phyloP scores from a whole-genome alignment of 1,139 yeast species.

The Saccharomycopsis hybrid region DNA sequence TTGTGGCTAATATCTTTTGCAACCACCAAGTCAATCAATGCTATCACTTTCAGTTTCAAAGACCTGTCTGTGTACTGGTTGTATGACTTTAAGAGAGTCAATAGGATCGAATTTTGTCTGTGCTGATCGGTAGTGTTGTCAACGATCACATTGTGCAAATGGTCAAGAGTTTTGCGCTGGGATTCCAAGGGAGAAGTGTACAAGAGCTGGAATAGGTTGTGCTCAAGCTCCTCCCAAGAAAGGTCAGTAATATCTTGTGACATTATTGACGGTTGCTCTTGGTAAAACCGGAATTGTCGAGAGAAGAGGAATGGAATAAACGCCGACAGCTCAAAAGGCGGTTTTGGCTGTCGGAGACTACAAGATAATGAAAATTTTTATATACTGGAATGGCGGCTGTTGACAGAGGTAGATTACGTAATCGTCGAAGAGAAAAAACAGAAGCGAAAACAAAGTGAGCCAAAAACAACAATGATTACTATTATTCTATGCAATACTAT shows the following conservation, averaged over 20 bases:
- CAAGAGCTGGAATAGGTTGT: constrained; percentile 5
- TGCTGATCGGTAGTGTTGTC: neutral
- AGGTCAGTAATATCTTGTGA: neutral
- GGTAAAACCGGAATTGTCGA: too few relatives aligned
- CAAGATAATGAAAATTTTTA: too few relatives aligned
- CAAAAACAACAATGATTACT: too few relatives aligned
- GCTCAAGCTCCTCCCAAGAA: constrained; percentile 11
- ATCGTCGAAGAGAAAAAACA: too few relatives aligned
- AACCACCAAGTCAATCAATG: constrained; percentile 7
- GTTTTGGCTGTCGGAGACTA: too few relatives aligned
- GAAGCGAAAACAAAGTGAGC: too few relatives aligned
- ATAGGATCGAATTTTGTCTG: neutral
- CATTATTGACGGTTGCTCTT: neutral
- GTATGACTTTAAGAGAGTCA: constrained; percentile 12
- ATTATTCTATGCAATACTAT: too few relatives aligned
- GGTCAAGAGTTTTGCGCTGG: neutral
- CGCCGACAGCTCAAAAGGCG: too few relatives aligned
- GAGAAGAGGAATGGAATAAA: too few relatives aligned
- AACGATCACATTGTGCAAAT: neutral
- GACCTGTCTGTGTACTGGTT: neutral
- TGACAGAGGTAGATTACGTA: too few relatives aligned
- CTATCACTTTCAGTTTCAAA: constrained; percentile 1
- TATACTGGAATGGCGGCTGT: too few relatives aligned
- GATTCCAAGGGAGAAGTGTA: neutral
- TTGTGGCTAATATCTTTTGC: neutral